Evolutionary conservation across 805 yeast species (phyloP), one percentile per base, ranked within the genome.

Genomic region (Myxozyma melibiosi): DNA sequence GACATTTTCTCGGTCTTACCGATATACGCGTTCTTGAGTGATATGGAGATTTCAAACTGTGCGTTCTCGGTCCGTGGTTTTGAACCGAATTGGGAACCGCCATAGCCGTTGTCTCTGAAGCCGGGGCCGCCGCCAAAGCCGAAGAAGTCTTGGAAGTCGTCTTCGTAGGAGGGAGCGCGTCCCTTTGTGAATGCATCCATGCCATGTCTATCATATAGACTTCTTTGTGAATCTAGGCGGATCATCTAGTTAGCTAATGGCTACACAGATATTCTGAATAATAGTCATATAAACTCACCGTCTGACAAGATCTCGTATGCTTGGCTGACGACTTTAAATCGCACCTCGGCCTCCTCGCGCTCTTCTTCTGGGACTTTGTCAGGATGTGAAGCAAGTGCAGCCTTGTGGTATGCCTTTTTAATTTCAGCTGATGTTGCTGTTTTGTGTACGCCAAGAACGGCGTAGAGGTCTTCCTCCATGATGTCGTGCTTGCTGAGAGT

Each of bases 271-370:
- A n/a, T n/a, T n/a, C n/a, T n/a, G n/a, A n/a, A n/a, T n/a, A n/a
- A n/a, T n/a, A n/a, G n/a, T n/a, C n/a, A 25, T 34, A 25, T 7
- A 2, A 3, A 39, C 66, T 4, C 30, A 38, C 71, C 95, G 69
- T 91, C 96, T 28, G 83, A 81, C 57, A 92, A 73, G 2, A 86
- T 75, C 68, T 90, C 96, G 70, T 92, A 92, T 0, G 98, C 98
- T 59, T 85, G 86, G 18, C 85, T 80, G 55, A 92, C 81, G 65
- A 86, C 91, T 70, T 92, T 92, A 73, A 92, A 92, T 68, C 79
- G 81, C 60, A 80, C 75, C 71, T 90, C 97, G 2, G 96, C 87
- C n/a, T 82, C 75, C 56, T 83, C 84, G 18, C 76, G 81, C 14
- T 78, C 85, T 68, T 88, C 86, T 57, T 94, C 76, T 0, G 82